These are phyloP conservation scores for Aphanomyces euteiches DNA, from an alignment of 352 stramenopile species.

Conservation along the genomic window DNA sequence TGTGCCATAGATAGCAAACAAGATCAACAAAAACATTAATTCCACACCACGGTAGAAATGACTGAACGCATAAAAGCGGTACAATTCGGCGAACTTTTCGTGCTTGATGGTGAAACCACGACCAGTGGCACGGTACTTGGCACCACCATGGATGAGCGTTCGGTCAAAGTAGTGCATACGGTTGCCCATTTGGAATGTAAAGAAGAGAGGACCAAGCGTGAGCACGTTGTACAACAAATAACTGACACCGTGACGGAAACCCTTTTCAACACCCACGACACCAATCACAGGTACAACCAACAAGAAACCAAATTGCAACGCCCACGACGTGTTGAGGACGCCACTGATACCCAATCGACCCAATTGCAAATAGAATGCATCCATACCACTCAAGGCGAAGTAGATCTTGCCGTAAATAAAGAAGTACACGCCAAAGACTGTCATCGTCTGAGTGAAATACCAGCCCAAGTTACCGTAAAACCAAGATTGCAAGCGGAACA, in stretches of 20 bases:
- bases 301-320: constrained; percentile 33
- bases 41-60: constrained; percentile 35
- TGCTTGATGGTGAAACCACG: constrained; percentile 36
- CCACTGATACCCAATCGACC: constrained; percentile 31
- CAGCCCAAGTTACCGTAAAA: constrained; percentile 37
- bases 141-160: constrained; percentile 33
- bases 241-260: constrained; percentile 32
- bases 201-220: constrained; percentile 33
- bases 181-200: constrained; percentile 34
- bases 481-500: constrained; percentile 94
- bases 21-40: constrained; percentile 30
- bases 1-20: constrained; percentile 33
- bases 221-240: constrained; percentile 33
- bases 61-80: constrained; percentile 32
- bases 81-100: constrained; percentile 34
- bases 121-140: constrained; percentile 33
- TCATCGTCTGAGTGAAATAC: constrained; percentile 38
- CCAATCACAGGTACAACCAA: constrained; percentile 32
- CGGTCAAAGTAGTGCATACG: constrained; percentile 35
- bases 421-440: constrained; percentile 36
- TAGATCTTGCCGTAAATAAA: constrained; percentile 40
- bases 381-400: constrained; percentile 33
- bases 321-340: constrained; percentile 35
- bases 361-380: constrained; percentile 31
- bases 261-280: constrained; percentile 32